These are phyloP conservation scores for Kwoniella europaea DNA, from an alignment of 768 basidiomycete genomes.

Conservation along the genomic window DNA sequence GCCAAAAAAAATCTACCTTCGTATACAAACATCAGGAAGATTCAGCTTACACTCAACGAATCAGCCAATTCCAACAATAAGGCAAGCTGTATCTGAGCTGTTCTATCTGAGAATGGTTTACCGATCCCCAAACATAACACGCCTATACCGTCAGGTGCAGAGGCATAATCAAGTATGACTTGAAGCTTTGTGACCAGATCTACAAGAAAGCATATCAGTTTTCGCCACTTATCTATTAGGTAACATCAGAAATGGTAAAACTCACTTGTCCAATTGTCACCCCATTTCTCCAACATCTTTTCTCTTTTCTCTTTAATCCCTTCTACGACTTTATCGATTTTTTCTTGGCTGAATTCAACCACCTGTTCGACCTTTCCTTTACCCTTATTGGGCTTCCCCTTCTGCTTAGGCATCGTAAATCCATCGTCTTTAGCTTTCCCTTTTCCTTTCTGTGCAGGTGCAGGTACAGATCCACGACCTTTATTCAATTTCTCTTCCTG, in stretches of 20 bases:
- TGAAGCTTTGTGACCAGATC: slow-evolving; percentile 6
- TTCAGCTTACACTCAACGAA: slow-evolving; percentile 27
- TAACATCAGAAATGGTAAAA: not conserved
- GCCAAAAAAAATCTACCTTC: not conserved
- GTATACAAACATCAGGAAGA: not conserved
- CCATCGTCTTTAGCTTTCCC: slow-evolving; percentile 15
- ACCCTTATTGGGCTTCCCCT: slow-evolving; percentile 19
- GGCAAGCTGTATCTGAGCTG: slow-evolving; percentile 49
- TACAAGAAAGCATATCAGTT: not conserved
- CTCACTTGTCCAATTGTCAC: slow-evolving; percentile 36
- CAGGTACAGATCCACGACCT: slow-evolving; percentile 1
- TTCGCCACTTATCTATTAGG: not conserved
- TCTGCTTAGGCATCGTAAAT: slow-evolving; percentile 15
- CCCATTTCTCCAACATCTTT: slow-evolving; percentile 46
- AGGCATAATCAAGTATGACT: not conserved
- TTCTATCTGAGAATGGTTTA: slow-evolving; percentile 37
- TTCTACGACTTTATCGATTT: slow-evolving; percentile 55
- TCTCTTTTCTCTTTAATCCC: slow-evolving; percentile 37
- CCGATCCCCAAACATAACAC: slow-evolving; percentile 48
- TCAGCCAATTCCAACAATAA: slow-evolving; percentile 38
- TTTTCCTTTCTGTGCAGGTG: slow-evolving; percentile 6
- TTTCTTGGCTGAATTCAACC: slow-evolving; percentile 26
- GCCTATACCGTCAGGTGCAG: slow-evolving; percentile 2
- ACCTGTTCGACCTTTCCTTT: slow-evolving; percentile 22
- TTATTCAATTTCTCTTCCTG: slow-evolving; percentile 23